phyloP scores from a whole-genome alignment of 768 basidiomycete genomes.

The Rubroboletus pulcherrimus region DNA sequence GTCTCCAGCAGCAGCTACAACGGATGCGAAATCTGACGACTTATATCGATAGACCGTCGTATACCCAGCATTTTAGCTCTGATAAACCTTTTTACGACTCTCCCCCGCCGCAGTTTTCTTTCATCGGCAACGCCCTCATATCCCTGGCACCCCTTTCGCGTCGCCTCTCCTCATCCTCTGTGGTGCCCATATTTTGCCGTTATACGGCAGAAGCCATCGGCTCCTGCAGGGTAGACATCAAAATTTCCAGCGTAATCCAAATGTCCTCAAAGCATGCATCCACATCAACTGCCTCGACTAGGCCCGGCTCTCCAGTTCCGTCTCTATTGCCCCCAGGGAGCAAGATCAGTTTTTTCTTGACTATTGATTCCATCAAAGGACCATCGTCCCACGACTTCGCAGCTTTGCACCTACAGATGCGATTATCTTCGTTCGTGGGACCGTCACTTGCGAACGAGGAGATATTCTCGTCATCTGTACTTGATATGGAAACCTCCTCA shows the following conservation, averaged over 20 bases:
- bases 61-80: conserved; percentile 90
- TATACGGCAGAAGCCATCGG: conserved; percentile 96
- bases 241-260: conserved; percentile 64
- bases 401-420: conserved; percentile 80
- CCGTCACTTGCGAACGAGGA: conserved; percentile 68
- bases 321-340: conserved; percentile 65
- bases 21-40: conserved; percentile 92
- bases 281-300: conserved; percentile 62
- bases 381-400: conserved; percentile 88
- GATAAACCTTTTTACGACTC: conserved; percentile 92
- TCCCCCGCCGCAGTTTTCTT: conserved; percentile 85
- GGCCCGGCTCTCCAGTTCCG: conserved; percentile 73
- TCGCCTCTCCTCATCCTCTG: conserved; percentile 67
- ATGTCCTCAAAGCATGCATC: conserved; percentile 56
- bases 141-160: conserved; percentile 80
- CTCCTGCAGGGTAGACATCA: conserved; percentile 84
- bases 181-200: conserved; percentile 86
- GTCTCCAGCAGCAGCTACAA: conserved; percentile 82
- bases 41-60: conserved; percentile 88
- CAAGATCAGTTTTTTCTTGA: conserved; percentile 82
- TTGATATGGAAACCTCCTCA: conserved; percentile 70
- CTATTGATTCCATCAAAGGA: conserved; percentile 84
- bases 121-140: conserved; percentile 83
- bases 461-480: conserved; percentile 67
- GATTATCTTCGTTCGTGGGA: conserved; percentile 84